Percentiles rank a stretch among this genome's conserved stretches.
Conservation (phyloP, 78 protist species). For the Cavenderia fasciculata region DNA sequence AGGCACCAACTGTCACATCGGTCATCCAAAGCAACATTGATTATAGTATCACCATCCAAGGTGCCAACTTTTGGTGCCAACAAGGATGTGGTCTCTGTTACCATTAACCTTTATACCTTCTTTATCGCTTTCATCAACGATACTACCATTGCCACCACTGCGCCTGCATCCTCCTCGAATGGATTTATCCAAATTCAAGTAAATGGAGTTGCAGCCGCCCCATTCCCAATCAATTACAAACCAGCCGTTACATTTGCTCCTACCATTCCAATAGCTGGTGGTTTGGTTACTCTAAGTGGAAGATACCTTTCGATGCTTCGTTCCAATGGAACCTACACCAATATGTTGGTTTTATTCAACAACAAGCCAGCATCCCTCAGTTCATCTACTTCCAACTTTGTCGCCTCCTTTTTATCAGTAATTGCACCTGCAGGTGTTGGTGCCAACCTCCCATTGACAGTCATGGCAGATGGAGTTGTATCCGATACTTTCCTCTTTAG, state of each 20-base stretch:
- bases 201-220: not conserved
- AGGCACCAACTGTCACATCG: not conserved
- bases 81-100: too few relatives aligned
- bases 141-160: not conserved
- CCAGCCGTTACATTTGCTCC: not conserved
- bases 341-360: not conserved
- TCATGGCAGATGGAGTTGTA: not conserved
- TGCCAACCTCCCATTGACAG: not conserved
- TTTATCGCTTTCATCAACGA: not conserved
- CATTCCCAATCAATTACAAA: not conserved
- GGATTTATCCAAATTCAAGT: not conserved
- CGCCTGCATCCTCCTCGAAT: not conserved
- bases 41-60: not conserved
- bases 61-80: slow-evolving; percentile 14
- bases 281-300: slow-evolving; percentile 17
- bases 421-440: slow-evolving; percentile 6
- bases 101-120: too few relatives aligned
- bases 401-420: too few relatives aligned
- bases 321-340: not conserved
- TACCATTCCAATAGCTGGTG: not conserved
- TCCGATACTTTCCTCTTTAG: not conserved
- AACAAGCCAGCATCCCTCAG: not conserved
- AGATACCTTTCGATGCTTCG: not conserved
- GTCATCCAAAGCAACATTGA: not conserved
- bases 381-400: too few relatives aligned